Conservation (phyloP, 257 asterid genomes). For the Jasminum sambac region DNA sequence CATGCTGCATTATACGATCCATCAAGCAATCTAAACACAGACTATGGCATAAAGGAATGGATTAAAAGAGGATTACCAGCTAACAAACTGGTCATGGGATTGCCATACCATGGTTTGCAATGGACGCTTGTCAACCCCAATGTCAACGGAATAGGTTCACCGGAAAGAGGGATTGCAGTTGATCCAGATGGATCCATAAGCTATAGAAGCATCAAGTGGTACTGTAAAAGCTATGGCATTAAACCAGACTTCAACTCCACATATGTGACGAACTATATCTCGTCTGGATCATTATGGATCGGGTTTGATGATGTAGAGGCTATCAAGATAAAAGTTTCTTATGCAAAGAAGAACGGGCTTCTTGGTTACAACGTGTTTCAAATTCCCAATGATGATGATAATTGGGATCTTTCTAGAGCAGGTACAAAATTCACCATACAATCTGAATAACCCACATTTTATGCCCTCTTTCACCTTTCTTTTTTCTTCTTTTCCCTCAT, state of each 20-base stretch:
- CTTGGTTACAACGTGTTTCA: constrained; percentile 34
- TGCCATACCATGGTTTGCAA: constrained; percentile 46
- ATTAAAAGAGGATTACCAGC: constrained; percentile 38
- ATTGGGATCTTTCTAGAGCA: constrained; percentile 34
- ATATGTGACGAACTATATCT: constrained; percentile 32
- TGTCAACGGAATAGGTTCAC: constrained; percentile 27
- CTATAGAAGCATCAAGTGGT: constrained; percentile 26
- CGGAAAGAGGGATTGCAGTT: constrained; percentile 29
- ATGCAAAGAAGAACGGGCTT: constrained; percentile 37
- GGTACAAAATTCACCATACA: constrained; percentile 23
- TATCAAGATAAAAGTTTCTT: constrained; percentile 36
- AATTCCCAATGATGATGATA: constrained; percentile 31
- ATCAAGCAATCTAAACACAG: constrained; percentile 33
- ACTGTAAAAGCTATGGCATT: constrained; percentile 21
- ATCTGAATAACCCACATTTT: background rate
- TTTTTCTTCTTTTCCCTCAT: background rate
- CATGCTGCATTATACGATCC: constrained; percentile 43
- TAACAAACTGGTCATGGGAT: constrained; percentile 38
- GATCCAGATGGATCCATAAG: constrained; percentile 30
- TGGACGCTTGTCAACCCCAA: constrained; percentile 42
- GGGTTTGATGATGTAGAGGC: constrained; percentile 41
- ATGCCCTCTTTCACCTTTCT: background rate
- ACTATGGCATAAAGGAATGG: constrained; percentile 40
- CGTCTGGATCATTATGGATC: constrained; percentile 30
- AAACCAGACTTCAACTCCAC: constrained; percentile 33